These are phyloP conservation scores for Aspergillus unguis DNA, from an alignment of 2,329 filamentous ascomycete genomes.

Conservation along the genomic window DNA sequence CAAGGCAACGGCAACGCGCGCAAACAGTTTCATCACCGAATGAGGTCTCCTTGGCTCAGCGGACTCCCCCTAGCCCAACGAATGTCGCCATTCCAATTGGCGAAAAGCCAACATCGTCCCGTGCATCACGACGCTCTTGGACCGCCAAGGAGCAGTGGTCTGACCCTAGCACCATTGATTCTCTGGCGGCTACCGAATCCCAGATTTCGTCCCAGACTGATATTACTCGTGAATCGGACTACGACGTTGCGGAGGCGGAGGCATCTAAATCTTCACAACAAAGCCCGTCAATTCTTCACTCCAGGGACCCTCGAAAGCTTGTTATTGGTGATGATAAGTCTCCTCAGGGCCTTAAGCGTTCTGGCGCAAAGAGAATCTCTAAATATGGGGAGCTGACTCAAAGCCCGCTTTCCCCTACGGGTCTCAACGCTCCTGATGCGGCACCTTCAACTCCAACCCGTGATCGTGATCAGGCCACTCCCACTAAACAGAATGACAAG, in stretches of 20 bases:
- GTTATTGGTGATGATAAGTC: constrained; percentile 29
- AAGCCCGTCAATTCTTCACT: constrained; percentile 32
- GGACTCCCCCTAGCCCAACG: constrained; percentile 47
- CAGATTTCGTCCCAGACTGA: constrained; percentile 29
- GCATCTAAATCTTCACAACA: constrained; percentile 20
- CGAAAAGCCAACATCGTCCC: constrained; percentile 52
- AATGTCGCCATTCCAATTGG: constrained; percentile 62
- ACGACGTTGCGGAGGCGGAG: constrained; percentile 25
- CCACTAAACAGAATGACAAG: constrained; percentile 11
- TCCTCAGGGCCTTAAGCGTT: constrained; percentile 36
- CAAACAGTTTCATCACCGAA: constrained; percentile 19
- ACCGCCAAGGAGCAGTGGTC: constrained; percentile 29
- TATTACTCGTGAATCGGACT: constrained; percentile 35
- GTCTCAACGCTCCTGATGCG: constrained; percentile 21
- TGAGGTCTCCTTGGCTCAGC: constrained; percentile 29
- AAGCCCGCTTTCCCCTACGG: constrained; percentile 24
- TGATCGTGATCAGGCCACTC: constrained; percentile 9
- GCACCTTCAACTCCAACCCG: constrained; percentile 12
- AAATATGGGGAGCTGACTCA: constrained; percentile 36
- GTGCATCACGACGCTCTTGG: constrained; percentile 41
- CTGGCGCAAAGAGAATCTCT: constrained; percentile 41
- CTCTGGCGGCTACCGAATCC: constrained; percentile 25
- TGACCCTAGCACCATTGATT: constrained; percentile 32
- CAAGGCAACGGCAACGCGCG: constrained; percentile 35
- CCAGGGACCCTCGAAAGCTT: constrained; percentile 24